These are phyloP conservation scores for Leishmania lainsoni DNA, from an alignment of 208 protist species.

Conservation along the genomic window DNA sequence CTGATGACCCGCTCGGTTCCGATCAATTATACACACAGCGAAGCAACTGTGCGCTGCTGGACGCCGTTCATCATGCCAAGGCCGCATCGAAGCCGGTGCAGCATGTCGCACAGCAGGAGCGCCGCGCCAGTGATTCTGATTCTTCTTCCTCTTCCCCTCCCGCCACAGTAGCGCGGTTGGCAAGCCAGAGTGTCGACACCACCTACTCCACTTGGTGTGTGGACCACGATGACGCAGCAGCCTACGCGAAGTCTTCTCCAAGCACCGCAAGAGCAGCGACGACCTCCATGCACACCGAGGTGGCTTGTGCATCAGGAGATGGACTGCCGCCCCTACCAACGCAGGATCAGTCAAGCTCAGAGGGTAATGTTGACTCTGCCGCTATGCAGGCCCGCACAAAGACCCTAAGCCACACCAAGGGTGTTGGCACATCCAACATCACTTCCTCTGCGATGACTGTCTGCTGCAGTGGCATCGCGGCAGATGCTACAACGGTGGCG, in stretches of 20 bases:
- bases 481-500: neutral
- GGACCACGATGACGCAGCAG: neutral
- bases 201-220: neutral
- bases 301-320: neutral
- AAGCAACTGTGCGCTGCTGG: neutral
- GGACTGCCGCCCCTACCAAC: neutral
- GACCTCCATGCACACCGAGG: neutral
- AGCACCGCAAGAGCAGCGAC: neutral
- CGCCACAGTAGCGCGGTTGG: neutral
- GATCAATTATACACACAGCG: no score
- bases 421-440: neutral
- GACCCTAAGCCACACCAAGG: neutral
- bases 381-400: neutral
- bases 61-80: neutral
- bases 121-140: neutral
- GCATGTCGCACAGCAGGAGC: neutral
- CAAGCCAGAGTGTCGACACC: neutral
- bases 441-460: neutral
- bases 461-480: neutral
- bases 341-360: neutral
- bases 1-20: neutral
- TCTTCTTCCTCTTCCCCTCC: neutral
- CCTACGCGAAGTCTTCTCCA: neutral
- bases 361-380: neutral
- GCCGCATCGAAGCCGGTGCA: neutral